A percentile compares a stretch with the other conserved stretches of the same genome.
These are phyloP conservation scores for Angophora floribunda DNA, from an alignment of 345 rosid species.

Conservation along the genomic window DNA sequence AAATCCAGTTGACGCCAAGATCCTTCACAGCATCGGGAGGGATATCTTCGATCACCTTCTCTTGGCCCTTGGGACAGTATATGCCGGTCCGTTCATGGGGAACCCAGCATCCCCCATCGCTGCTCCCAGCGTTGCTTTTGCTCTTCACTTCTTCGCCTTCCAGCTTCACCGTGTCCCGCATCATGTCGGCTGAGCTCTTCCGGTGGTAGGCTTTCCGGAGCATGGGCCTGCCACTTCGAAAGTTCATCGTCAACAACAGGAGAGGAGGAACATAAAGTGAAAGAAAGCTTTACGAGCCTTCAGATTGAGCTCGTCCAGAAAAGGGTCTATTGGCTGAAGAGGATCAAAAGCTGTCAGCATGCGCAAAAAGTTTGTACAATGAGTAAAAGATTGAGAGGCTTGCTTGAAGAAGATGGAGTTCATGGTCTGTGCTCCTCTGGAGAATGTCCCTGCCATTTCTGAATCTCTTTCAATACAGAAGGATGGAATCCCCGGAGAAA, in stretches of 20 bases:
- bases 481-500: not conserved
- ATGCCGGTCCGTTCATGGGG: slow-evolving; percentile 28
- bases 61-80: slow-evolving; percentile 43
- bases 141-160: slow-evolving; percentile 13
- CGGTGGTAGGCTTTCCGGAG: slow-evolving; percentile 16
- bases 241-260: not conserved
- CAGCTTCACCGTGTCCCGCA: slow-evolving; percentile 2
- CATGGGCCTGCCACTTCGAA: slow-evolving; percentile 9
- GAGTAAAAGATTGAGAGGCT: not conserved
- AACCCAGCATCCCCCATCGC: slow-evolving; percentile 13
- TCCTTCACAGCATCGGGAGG: slow-evolving; percentile 19
- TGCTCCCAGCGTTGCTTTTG: not conserved
- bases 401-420: slow-evolving; percentile 27
- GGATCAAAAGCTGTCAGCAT: not conserved
- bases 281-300: not conserved
- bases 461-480: not conserved
- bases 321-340: not conserved
- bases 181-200: slow-evolving; percentile 2
- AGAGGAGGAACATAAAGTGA: not conserved
- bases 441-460: slow-evolving; percentile 10
- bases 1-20: slow-evolving; percentile 2
- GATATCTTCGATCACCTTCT: slow-evolving; percentile 29
- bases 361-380: not conserved
- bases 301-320: not conserved
- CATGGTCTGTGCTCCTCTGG: slow-evolving; percentile 24